These are phyloP conservation scores for Crithidia sp. DNA, from an alignment of 208 protist genomes.

Conservation along the genomic window DNA sequence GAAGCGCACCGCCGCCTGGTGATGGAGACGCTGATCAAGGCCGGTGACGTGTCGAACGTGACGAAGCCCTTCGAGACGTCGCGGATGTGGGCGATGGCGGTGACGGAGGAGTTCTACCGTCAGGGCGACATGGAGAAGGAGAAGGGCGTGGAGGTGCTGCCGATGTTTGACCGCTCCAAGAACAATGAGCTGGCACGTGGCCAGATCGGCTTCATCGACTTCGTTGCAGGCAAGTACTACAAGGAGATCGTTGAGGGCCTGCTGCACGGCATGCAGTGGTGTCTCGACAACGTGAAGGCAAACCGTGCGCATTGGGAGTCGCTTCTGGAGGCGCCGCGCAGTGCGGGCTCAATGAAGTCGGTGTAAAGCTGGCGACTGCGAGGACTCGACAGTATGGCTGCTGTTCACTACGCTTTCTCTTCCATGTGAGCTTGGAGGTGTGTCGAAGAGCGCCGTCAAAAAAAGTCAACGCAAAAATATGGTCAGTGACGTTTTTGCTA, in stretches of 20 bases:
- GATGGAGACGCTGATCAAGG: slow-evolving; percentile 86
- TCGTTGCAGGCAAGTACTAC: slow-evolving; percentile 83
- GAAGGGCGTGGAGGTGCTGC: slow-evolving; percentile 80
- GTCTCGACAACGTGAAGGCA: slow-evolving; percentile 61
- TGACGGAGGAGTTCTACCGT: slow-evolving; percentile 91
- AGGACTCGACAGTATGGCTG: too few species aligned
- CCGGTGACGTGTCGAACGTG: slow-evolving; percentile 87
- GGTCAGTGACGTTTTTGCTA: too few species aligned
- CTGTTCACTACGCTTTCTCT: too few species aligned
- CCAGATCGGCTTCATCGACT: slow-evolving; percentile 90
- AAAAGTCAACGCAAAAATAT: too few species aligned
- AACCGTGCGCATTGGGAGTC: slow-evolving; percentile 76
- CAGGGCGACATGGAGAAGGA: slow-evolving; percentile 91
- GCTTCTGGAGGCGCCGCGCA: slow-evolving; percentile 41
- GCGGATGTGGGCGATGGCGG: slow-evolving; percentile 78
- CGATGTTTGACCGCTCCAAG: slow-evolving; percentile 87
- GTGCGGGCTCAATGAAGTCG: neutral
- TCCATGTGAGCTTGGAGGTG: too few species aligned
- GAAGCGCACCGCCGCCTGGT: slow-evolving; percentile 25
- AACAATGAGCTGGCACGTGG: slow-evolving; percentile 87
- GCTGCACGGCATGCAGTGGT: slow-evolving; percentile 84
- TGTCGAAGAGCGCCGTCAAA: too few species aligned
- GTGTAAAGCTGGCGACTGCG: too few species aligned
- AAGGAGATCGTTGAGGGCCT: slow-evolving; percentile 59
- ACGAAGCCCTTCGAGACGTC: slow-evolving; percentile 88